Evolutionary conservation across 192 early-diverging fungal species (phyloP).

Genomic region (Rhizophagus clarus): DNA sequence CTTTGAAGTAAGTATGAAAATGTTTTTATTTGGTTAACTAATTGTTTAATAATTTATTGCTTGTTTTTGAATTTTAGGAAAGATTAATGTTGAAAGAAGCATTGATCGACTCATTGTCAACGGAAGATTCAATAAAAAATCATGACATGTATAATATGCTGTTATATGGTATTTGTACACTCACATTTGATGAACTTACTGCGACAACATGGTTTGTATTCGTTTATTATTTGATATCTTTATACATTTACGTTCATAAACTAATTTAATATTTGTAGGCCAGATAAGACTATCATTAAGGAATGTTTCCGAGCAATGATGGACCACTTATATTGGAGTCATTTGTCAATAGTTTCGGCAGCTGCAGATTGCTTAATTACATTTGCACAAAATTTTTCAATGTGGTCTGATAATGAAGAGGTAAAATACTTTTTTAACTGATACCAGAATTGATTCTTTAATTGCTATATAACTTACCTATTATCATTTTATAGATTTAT

Average conservation of each 20-base stretch:
- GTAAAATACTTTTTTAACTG: conserved; percentile 32
- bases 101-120: conserved; percentile 36
- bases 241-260: background rate
- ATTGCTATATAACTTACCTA: background rate
- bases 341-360: conserved; percentile 60
- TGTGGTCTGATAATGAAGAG: conserved; percentile 58
- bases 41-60: background rate
- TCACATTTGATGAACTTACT: conserved; percentile 43
- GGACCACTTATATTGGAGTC: conserved; percentile 66
- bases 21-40: background rate
- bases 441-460: background rate
- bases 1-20: background rate
- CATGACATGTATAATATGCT: conserved; percentile 46
- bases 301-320: conserved; percentile 64
- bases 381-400: conserved; percentile 59
- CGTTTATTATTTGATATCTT: background rate
- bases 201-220: conserved; percentile 28
- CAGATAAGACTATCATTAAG: conserved; percentile 45
- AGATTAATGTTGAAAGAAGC: conserved; percentile 40
- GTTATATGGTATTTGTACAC: conserved; percentile 36
- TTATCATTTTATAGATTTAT: conserved; percentile 12
- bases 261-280: background rate
- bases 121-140: conserved; percentile 28
- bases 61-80: conserved; percentile 18
- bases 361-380: conserved; percentile 65